Conservation (phyloP, 257 asterid species). For the Solanum sitiens region DNA sequence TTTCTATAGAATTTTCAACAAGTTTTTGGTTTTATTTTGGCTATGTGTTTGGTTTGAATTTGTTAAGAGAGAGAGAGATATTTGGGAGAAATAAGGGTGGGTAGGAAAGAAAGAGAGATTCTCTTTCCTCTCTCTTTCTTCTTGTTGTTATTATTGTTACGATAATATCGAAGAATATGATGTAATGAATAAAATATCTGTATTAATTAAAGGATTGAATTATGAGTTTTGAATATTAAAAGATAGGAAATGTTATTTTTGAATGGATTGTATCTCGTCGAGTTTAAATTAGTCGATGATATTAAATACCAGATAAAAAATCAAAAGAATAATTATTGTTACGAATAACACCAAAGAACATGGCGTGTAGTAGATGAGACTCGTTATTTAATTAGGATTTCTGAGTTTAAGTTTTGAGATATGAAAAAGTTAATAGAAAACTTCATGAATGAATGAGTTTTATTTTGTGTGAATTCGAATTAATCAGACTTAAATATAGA, state of each 20-base stretch:
- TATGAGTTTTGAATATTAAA: neutral
- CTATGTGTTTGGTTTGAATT: slow-evolving; percentile 1
- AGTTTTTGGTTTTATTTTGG: neutral
- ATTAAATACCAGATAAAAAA: neutral
- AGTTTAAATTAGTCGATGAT: neutral
- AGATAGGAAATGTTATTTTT: too few species aligned
- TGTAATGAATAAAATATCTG: fast-evolving
- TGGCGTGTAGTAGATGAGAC: neutral
- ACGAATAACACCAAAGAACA: neutral
- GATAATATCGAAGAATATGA: neutral
- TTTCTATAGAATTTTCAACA: neutral
- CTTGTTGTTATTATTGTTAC: neutral
- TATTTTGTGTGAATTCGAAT: neutral
- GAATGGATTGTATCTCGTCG: too few species aligned
- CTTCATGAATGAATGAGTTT: neutral
- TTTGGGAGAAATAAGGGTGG: neutral
- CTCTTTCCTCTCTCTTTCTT: neutral
- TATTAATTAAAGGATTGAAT: neutral
- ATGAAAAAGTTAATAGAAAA: neutral
- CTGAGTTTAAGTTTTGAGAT: neutral
- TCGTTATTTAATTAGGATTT: neutral
- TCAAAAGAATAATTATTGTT: neutral
- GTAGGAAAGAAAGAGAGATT: neutral
- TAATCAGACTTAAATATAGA: neutral
- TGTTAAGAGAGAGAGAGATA: neutral